Conservation (phyloP, 257 asterid species). For the Gentiana straminea region DNA sequence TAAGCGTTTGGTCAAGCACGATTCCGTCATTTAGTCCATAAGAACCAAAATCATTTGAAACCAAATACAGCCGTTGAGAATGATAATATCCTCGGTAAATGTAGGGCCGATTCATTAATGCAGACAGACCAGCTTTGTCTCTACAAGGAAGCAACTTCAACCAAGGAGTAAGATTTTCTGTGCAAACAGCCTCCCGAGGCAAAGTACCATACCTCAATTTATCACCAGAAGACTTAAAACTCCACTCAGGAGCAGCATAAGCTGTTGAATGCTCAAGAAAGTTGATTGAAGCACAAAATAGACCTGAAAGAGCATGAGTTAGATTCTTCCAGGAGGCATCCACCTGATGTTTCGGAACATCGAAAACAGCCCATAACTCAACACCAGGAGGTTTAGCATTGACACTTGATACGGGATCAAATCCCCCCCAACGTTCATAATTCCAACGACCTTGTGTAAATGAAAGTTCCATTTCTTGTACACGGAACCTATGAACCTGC, state of each 20-base stretch:
- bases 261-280: conserved; percentile 82
- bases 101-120: conserved; percentile 87
- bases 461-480: conserved; percentile 89
- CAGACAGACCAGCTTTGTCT: conserved; percentile 88
- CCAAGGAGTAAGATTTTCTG: conserved; percentile 99
- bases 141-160: conserved; percentile 97
- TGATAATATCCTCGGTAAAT: conserved; percentile 77
- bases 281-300: conserved; percentile 97
- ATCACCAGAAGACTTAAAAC: conserved; percentile 48
- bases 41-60: conserved; percentile 50
- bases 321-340: conserved; percentile 87
- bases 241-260: conserved; percentile 75
- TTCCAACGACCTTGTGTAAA: conserved; percentile 99
- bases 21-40: conserved; percentile 36
- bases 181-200: conserved; percentile 99
- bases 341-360: conserved; percentile 65
- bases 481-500: conserved; percentile 75
- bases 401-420: conserved; percentile 69
- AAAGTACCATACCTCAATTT: conserved; percentile 75
- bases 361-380: conserved; percentile 95
- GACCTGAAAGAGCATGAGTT: conserved; percentile 95
- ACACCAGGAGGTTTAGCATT: conserved; percentile 99
- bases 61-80: conserved; percentile 78
- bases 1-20: conserved; percentile 82
- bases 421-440: conserved; percentile 94